A percentile compares a stretch with the other conserved stretches of the same genome.
Conservation (phyloP, 164 flowering plant species). For the Vitis labrusca region DNA sequence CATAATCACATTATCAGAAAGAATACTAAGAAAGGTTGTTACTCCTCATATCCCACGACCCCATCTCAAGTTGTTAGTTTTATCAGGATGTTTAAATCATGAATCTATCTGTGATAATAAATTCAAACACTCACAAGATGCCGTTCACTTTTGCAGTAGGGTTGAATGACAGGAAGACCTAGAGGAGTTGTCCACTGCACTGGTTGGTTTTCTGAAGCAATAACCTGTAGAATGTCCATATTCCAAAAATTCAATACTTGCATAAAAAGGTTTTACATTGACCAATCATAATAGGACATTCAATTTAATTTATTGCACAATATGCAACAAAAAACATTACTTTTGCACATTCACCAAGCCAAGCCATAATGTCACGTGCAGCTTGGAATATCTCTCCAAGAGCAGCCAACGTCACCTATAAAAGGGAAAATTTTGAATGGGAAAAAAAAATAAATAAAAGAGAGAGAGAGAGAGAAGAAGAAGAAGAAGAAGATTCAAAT, state of each 20-base stretch:
- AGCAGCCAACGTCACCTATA: constrained; percentile 83
- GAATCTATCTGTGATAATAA: not conserved
- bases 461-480: no score
- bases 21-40: no score
- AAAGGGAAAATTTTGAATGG: not conserved
- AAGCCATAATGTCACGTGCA: constrained; percentile 85
- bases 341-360: constrained; percentile 98
- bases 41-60: no score
- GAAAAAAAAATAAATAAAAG: not conserved
- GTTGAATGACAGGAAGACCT: constrained; percentile 97
- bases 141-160: constrained; percentile 67
- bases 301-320: not conserved
- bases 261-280: not conserved
- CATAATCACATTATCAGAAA: no score
- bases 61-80: no score
- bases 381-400: constrained; percentile 87
- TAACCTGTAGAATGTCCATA: constrained; percentile 48
- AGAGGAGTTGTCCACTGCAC: constrained; percentile 95
- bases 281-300: not conserved
- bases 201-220: constrained; percentile 83
- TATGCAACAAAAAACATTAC: constrained; percentile 26
- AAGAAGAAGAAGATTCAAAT: not conserved
- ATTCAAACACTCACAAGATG: constrained; percentile 60
- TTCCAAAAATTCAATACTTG: not conserved
- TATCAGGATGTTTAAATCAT: not conserved